Evolutionary conservation across 1,284 basidiomycete genomes (phyloP), one percentile per base, ranked within the genome.

Genomic region (Pseudozyma thailandica): DNA sequence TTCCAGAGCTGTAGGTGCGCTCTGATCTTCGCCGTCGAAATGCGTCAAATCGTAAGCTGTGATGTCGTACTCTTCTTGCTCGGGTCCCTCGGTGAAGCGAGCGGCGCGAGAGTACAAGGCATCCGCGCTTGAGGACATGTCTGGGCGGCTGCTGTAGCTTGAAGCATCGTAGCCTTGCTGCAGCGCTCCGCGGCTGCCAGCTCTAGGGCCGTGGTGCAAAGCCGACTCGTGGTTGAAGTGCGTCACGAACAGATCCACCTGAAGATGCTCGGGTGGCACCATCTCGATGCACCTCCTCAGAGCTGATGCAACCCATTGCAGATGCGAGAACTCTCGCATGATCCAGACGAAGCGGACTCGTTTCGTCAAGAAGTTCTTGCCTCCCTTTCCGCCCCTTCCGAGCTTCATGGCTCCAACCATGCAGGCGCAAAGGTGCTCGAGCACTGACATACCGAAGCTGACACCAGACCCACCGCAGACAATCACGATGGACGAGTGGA

Each of bases 311-410:
- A 90, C 89, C 92, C 92, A 93, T 57, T 90, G 89, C 37, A 93
- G 85, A 79, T 93, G 91, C 12, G 90, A 87, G 78, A 90, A 92
- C 79, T 93, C 92, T 49, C 91, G 86, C 46, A 92, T 86, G 46
- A 93, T 87, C 92, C 92, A 94, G 3, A 93, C 87, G 72, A 94
- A 92, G 23, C 91, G 86, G 0, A 93, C 86, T 2, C 91, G 86
- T 37, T 82, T 85, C 1, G 88, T 88, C 58, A 85, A 84, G 71
- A 87, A 88, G 9, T 82, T 82, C 39, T 84, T 85, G 3, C 80
- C 81, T 43, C 80, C 76, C 39, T 78, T 80, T 52, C 78, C 74
- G 6, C 49, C 44, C 26, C 72, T 62, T 46, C 75, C 72, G 10
- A 74, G 38, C 50, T 53, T 50, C 39, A 50, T 54, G 8, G 51